Evolutionary conservation across 345 rosid species (phyloP).

Genomic region (Murraya paniculata): DNA sequence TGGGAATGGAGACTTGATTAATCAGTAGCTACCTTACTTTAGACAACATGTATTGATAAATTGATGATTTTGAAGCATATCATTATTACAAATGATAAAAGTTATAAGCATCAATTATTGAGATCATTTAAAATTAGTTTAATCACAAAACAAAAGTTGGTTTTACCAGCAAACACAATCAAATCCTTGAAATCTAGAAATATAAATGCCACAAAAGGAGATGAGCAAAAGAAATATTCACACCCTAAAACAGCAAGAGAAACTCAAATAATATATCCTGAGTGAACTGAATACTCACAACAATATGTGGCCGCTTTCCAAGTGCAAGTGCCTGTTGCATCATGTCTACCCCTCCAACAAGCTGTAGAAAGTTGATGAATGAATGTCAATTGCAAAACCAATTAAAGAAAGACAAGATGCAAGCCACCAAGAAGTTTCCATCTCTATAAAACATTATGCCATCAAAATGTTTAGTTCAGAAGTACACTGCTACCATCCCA

Average conservation of each 20-base stretch:
- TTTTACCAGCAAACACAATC: not conserved
- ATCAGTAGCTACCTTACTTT: not conserved
- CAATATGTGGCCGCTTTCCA: conserved; percentile 80
- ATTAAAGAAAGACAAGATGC: not conserved
- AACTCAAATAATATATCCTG: not conserved
- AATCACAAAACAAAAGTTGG: not conserved
- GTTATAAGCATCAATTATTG: not conserved
- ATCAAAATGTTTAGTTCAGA: not conserved
- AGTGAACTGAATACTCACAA: conserved; percentile 42
- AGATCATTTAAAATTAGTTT: not conserved
- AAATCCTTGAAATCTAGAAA: not conserved
- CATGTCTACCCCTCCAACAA: conserved; percentile 94
- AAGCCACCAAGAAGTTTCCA: not conserved
- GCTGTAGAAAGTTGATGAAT: conserved; percentile 38
- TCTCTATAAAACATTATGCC: not conserved
- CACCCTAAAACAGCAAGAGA: not conserved
- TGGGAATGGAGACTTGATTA: no score
- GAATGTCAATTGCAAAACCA: not conserved
- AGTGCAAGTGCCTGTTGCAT: conserved; percentile 75
- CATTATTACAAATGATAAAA: not conserved
- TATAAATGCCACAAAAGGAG: not conserved
- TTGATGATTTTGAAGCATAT: not conserved
- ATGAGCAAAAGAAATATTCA: not conserved
- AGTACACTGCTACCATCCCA: not conserved
- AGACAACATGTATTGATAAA: not conserved